A percentile compares a stretch with the other conserved stretches of the same genome.
Conservation (phyloP, 768 basidiomycete species). For the Russula abietina region DNA sequence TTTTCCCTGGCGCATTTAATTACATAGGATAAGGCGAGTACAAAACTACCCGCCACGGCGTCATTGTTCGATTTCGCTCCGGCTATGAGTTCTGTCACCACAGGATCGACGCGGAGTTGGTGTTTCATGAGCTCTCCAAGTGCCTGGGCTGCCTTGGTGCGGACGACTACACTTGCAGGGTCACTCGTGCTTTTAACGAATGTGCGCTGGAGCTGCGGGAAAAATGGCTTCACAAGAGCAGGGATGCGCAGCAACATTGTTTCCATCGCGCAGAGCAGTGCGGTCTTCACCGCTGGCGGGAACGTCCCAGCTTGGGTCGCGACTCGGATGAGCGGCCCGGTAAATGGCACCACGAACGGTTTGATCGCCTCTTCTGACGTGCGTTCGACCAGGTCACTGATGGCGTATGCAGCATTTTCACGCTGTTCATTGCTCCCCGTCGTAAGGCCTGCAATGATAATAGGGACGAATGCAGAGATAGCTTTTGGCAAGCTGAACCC, state of each 20-base stretch:
- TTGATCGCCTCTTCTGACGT: constrained; percentile 85
- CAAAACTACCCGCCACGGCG: constrained; percentile 66
- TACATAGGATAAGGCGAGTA: constrained; percentile 72
- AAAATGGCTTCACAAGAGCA: constrained; percentile 91
- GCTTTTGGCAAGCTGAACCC: constrained; percentile 86
- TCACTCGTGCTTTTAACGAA: constrained; percentile 93
- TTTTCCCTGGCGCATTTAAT: constrained; percentile 63
- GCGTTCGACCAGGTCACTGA: constrained; percentile 89
- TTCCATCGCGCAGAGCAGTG: constrained; percentile 79
- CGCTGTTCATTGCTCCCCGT: constrained; percentile 92
- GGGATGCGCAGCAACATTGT: constrained; percentile 85
- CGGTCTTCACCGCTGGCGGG: constrained; percentile 89
- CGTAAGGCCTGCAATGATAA: constrained; percentile 88
- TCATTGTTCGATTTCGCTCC: constrained; percentile 58
- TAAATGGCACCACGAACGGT: constrained; percentile 91
- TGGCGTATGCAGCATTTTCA: constrained; percentile 93
- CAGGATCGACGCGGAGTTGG: constrained; percentile 86
- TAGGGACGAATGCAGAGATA: constrained; percentile 73
- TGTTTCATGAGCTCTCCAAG: constrained; percentile 87
- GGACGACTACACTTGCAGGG: constrained; percentile 66
- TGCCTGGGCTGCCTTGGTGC: constrained; percentile 75
- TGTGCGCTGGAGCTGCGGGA: constrained; percentile 93
- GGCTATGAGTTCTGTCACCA: constrained; percentile 81
- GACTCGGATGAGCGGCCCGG: constrained; percentile 91
- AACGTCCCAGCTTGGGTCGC: constrained; percentile 85